phyloP scores from a whole-genome alignment of 805 yeast species.

The Lipomyces lipofer region DNA sequence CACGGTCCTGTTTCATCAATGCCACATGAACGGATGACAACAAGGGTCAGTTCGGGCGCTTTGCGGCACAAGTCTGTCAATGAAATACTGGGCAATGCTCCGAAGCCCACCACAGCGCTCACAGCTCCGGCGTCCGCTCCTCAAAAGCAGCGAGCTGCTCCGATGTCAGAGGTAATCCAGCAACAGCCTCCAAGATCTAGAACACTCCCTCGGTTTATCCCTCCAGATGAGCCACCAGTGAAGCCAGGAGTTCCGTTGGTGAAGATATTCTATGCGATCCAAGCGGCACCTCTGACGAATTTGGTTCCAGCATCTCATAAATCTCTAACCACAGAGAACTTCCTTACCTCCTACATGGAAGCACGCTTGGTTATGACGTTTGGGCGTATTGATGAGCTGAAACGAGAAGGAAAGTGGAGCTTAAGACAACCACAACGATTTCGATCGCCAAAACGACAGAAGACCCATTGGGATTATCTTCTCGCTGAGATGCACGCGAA shows the following conservation, averaged over 20 bases:
- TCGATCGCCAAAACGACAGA: slow-evolving; percentile 59
- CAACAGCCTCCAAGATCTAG: slow-evolving; percentile 3
- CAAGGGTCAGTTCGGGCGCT: slow-evolving; percentile 34
- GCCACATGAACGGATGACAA: slow-evolving; percentile 42
- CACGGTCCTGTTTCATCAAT: slow-evolving; percentile 14
- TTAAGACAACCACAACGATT: slow-evolving; percentile 76
- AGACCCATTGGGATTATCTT: slow-evolving; percentile 70
- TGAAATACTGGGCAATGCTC: slow-evolving; percentile 31
- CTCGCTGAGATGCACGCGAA: slow-evolving; percentile 83
- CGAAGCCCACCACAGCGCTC: no score
- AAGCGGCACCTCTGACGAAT: slow-evolving; percentile 80
- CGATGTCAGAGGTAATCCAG: slow-evolving; percentile 9
- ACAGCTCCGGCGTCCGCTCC: no score
- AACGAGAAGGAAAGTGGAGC: slow-evolving; percentile 86
- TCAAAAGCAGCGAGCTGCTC: slow-evolving; percentile 3
- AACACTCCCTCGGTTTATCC: slow-evolving; percentile 30
- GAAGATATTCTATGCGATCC: slow-evolving; percentile 82
- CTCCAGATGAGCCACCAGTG: slow-evolving; percentile 40
- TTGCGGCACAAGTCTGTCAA: slow-evolving; percentile 31
- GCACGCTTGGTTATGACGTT: slow-evolving; percentile 88
- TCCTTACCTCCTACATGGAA: slow-evolving; percentile 80
- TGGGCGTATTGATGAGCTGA: slow-evolving; percentile 86
- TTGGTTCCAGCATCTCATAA: slow-evolving; percentile 84
- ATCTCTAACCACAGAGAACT: slow-evolving; percentile 78
- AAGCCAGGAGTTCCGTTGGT: slow-evolving; percentile 54